A percentile compares a stretch with the other conserved stretches of the same genome.
Evolutionary conservation across 805 yeast genomes (phyloP).

Genomic region (Myxozyma sirexii): DNA sequence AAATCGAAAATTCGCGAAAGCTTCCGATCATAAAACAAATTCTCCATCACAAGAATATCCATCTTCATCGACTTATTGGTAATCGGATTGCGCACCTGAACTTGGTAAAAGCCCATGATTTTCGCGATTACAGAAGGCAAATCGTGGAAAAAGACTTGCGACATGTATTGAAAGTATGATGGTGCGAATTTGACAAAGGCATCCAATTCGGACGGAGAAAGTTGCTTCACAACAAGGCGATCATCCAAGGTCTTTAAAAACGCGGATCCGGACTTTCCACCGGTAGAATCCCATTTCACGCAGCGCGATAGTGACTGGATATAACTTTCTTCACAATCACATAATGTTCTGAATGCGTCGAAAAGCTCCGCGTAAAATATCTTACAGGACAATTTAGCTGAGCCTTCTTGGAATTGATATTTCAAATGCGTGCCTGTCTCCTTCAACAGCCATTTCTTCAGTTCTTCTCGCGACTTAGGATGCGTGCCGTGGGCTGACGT

Average conservation of each 20-base stretch:
- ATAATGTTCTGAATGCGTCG: conserved; percentile 85
- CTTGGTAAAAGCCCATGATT: conserved; percentile 93
- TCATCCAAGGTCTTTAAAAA: conserved; percentile 91
- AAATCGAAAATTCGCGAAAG: conserved; percentile 88
- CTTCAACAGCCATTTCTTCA: conserved; percentile 75
- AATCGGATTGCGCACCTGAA: conserved; percentile 77
- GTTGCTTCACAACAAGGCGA: conserved; percentile 83
- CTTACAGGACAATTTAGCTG: conserved; percentile 83
- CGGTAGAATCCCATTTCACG: conserved; percentile 91
- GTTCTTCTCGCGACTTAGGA: conserved; percentile 29
- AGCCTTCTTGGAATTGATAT: conserved; percentile 87
- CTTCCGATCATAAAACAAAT: conserved; percentile 79
- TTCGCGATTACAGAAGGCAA: conserved; percentile 93
- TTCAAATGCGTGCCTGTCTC: conserved; percentile 86
- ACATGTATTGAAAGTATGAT: conserved; percentile 91
- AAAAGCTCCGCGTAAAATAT: conserved; percentile 95
- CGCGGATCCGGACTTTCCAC: conserved; percentile 96
- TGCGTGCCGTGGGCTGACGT: conserved; percentile 7
- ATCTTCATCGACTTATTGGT: conserved; percentile 77
- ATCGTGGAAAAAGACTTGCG: conserved; percentile 92
- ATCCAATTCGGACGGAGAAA: conserved; percentile 85
- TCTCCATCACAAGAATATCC: conserved; percentile 95
- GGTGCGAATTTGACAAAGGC: conserved; percentile 96
- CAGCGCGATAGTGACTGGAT: conserved; percentile 91
- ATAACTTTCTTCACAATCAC: conserved; percentile 73